Evolutionary conservation across 2,329 filamentous ascomycete genomes (phyloP).

Genomic region (Tolypocladium cylindrosporum): DNA sequence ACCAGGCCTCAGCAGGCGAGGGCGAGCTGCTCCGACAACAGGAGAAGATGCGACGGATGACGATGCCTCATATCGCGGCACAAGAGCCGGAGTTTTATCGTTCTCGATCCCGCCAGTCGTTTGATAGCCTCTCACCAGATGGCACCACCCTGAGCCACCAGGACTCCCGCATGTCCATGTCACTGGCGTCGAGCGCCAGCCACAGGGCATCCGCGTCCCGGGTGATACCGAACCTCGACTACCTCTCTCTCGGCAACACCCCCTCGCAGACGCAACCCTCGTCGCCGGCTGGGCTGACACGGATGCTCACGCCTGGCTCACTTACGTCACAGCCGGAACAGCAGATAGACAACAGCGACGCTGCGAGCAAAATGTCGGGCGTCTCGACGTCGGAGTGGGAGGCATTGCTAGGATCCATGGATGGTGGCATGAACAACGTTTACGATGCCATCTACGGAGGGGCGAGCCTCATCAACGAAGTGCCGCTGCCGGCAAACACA

Average conservation of each 20-base stretch:
- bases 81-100: slow-evolving; percentile 28
- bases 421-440: slow-evolving; percentile 72
- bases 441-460: slow-evolving; percentile 76
- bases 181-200: slow-evolving; percentile 28
- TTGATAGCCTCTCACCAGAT: slow-evolving; percentile 25
- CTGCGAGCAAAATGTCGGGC: slow-evolving; percentile 22
- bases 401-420: slow-evolving; percentile 66
- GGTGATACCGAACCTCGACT: slow-evolving; percentile 42
- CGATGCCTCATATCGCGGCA: slow-evolving; percentile 31
- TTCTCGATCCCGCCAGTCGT: slow-evolving; percentile 34
- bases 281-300: slow-evolving; percentile 33
- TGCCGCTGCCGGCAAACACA: slow-evolving; percentile 30
- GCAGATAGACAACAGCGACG: slow-evolving; percentile 6
- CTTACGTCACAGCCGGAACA: neutral
- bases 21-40: slow-evolving; percentile 44
- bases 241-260: slow-evolving; percentile 41
- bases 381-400: slow-evolving; percentile 71
- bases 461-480: slow-evolving; percentile 35
- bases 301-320: slow-evolving; percentile 21
- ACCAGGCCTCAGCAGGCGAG: slow-evolving; percentile 38
- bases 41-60: slow-evolving; percentile 48
- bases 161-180: slow-evolving; percentile 38
- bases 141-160: slow-evolving; percentile 18
- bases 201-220: slow-evolving; percentile 14
- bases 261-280: slow-evolving; percentile 36